A percentile compares a stretch with the other conserved stretches of the same genome.
These are phyloP conservation scores for Podospora tetraspora DNA, from an alignment of 495 filamentous ascomycete species.

Conservation along the genomic window DNA sequence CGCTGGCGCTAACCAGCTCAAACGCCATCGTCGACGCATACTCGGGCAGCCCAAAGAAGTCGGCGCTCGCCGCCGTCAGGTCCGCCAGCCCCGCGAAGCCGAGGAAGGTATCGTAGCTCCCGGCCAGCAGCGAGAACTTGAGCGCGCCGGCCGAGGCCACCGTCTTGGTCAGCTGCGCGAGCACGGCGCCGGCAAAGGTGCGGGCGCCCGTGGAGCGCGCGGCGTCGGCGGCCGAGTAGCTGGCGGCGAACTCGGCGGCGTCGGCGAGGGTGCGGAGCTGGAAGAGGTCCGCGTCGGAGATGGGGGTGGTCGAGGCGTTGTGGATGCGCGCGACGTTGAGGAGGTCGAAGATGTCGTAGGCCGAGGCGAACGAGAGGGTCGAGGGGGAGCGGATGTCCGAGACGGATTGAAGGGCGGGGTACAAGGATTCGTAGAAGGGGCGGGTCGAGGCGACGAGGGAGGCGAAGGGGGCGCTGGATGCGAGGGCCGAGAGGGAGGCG, in stretches of 20 bases:
- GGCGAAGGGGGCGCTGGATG: slow-evolving; percentile 6
- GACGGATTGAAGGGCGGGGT: slow-evolving; percentile 12
- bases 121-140: slow-evolving; percentile 18
- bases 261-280: slow-evolving; percentile 23
- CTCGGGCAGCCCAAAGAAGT: slow-evolving; percentile 20
- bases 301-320: slow-evolving; percentile 15
- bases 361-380: slow-evolving; percentile 14
- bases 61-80: slow-evolving; percentile 5
- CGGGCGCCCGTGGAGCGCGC: slow-evolving; percentile 14
- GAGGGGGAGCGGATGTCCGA: slow-evolving; percentile 6
- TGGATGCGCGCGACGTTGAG: slow-evolving; percentile 22
- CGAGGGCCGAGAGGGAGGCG: slow-evolving; percentile 2
- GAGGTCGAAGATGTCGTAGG: slow-evolving; percentile 25
- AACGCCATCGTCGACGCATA: slow-evolving; percentile 24
- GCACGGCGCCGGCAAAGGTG: slow-evolving; percentile 14
- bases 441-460: slow-evolving; percentile 11
- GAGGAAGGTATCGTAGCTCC: slow-evolving; percentile 25
- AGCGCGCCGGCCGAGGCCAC: slow-evolving; percentile 6
- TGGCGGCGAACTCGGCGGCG: slow-evolving; percentile 30
- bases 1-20: slow-evolving; percentile 16
- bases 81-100: slow-evolving; percentile 18
- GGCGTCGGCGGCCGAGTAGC: slow-evolving; percentile 21
- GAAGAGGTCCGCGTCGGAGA: slow-evolving; percentile 9
- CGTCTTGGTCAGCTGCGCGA: slow-evolving; percentile 19
- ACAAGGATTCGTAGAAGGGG: slow-evolving; percentile 18